A percentile compares a stretch with the other conserved stretches of the same genome.
Conservation (phyloP, 768 basidiomycete genomes). For the Mycena capillaripes region DNA sequence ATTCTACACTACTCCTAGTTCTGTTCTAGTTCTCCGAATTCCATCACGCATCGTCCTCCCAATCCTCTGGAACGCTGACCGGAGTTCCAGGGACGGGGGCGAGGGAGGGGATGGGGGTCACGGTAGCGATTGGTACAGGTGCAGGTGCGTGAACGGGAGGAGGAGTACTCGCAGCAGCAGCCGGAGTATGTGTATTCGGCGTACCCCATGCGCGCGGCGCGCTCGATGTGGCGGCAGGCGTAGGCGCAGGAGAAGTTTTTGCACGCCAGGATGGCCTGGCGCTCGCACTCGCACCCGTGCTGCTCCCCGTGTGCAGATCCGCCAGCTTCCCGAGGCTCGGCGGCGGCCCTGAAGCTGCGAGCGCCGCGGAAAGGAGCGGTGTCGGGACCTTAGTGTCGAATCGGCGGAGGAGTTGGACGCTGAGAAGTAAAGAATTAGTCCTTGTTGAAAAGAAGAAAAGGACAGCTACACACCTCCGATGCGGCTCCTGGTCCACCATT, state of each 20-base stretch:
- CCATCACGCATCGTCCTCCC: conserved; percentile 72
- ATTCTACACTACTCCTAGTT: no score
- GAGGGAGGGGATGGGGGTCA: background rate
- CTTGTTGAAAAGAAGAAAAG: background rate
- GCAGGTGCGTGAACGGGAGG: background rate
- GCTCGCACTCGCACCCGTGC: no score
- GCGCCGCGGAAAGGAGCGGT: conserved; percentile 73
- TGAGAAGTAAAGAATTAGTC: conserved; percentile 41
- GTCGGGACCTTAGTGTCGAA: conserved; percentile 85
- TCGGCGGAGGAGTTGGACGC: conserved; percentile 86
- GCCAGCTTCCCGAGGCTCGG: conserved; percentile 73
- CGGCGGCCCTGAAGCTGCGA: conserved; percentile 47
- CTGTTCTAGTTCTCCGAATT: no score
- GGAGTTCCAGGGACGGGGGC: no score
- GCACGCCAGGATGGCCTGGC: conserved; percentile 43
- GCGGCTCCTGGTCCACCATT: conserved; percentile 93
- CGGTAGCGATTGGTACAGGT: no score
- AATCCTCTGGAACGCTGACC: conserved; percentile 62
- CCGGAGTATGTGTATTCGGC: background rate
- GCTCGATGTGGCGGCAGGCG: background rate
- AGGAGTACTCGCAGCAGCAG: conserved; percentile 35
- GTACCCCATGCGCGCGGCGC: conserved; percentile 26
- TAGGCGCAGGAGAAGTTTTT: conserved; percentile 2
- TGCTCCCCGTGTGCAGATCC: conserved; percentile 59
- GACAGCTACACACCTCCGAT: conserved; percentile 66